Conservation (phyloP, 2,329 filamentous ascomycete genomes). For the Colletotrichum sp. region DNA sequence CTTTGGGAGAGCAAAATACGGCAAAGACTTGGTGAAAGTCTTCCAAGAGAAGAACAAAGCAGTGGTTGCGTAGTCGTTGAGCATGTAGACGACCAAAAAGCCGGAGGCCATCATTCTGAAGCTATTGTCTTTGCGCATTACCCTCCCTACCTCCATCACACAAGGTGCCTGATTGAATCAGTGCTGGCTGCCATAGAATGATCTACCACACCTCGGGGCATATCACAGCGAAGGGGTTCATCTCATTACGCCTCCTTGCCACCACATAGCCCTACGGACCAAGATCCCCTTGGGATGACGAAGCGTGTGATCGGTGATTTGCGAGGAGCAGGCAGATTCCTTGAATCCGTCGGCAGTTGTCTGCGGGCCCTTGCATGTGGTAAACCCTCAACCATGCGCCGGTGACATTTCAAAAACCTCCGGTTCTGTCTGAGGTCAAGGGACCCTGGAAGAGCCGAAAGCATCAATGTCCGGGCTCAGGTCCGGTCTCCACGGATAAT, state of each 20-base stretch:
- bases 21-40: not conserved
- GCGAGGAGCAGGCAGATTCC: not conserved
- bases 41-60: not conserved
- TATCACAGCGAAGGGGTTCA: not conserved
- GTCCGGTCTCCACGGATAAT: not conserved
- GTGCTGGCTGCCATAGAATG: not conserved
- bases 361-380: not conserved
- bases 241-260: not conserved
- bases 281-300: not conserved
- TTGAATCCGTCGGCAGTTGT: not conserved
- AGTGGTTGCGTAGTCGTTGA: not conserved
- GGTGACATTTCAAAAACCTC: not conserved
- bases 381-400: not conserved
- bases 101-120: not conserved
- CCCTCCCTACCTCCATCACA: not conserved
- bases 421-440: not conserved
- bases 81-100: rapidly evolving
- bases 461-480: not conserved
- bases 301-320: not conserved
- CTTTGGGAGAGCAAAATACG: not conserved
- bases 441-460: not conserved
- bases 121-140: not conserved
- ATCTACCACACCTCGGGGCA: not conserved
- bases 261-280: not conserved
- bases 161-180: not conserved